Percentiles rank a stretch among this genome's conserved stretches.
phyloP scores from a whole-genome alignment of 352 stramenopile genomes.

The Pythium sp. region DNA sequence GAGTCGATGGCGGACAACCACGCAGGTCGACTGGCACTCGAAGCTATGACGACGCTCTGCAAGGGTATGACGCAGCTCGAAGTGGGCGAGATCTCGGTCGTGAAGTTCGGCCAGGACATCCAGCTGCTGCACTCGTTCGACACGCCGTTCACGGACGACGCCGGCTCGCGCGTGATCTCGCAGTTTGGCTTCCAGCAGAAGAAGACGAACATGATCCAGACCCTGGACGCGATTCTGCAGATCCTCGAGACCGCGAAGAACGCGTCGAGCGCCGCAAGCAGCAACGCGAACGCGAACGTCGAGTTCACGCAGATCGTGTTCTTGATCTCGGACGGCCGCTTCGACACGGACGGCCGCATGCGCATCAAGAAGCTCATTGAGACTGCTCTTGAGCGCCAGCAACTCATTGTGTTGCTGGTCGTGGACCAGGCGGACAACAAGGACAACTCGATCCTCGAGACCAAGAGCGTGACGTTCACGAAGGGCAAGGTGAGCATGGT shows the following conservation, averaged over 20 bases:
- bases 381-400: slow-evolving; percentile 96
- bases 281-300: slow-evolving; percentile 41
- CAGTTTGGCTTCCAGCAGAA: slow-evolving; percentile 98
- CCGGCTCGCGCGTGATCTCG: slow-evolving; percentile 90
- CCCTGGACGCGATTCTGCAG: slow-evolving; percentile 91
- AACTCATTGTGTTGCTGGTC: slow-evolving; percentile 98
- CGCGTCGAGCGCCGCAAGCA: slow-evolving; percentile 38
- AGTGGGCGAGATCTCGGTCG: slow-evolving; percentile 92
- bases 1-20: slow-evolving; percentile 98
- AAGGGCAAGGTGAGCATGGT: slow-evolving; percentile 96
- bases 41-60: slow-evolving; percentile 95
- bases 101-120: slow-evolving; percentile 96
- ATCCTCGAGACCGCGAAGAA: slow-evolving; percentile 87
- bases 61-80: slow-evolving; percentile 98
- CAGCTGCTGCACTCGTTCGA: slow-evolving; percentile 97
- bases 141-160: slow-evolving; percentile 96
- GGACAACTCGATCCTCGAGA: slow-evolving; percentile 96
- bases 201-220: slow-evolving; percentile 95
- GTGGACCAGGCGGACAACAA: slow-evolving; percentile 86
- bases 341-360: slow-evolving; percentile 95
- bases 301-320: slow-evolving; percentile 98
- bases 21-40: slow-evolving; percentile 93
- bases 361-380: slow-evolving; percentile 95
- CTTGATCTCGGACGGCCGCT: slow-evolving; percentile 98
- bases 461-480: slow-evolving; percentile 96